A percentile compares a stretch with the other conserved stretches of the same genome.
phyloP scores from a whole-genome alignment of 2,329 filamentous ascomycete species.

The Fusarium abutilonis region DNA sequence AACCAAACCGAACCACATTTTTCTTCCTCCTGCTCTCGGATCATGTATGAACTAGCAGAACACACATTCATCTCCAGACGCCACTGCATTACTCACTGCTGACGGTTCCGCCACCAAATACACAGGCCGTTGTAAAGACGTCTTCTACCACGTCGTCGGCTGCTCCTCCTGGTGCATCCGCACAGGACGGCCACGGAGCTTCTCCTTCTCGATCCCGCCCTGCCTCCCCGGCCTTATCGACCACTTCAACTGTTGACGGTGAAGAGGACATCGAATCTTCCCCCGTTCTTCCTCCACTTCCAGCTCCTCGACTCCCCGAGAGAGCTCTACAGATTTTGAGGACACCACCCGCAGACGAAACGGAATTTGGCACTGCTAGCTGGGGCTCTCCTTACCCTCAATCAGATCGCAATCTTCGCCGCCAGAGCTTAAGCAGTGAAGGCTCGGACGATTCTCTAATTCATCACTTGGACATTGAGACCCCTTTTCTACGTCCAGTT shows the following conservation, averaged over 20 bases:
- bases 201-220: constrained; percentile 48
- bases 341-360: constrained; percentile 60
- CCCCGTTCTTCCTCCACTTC: constrained; percentile 67
- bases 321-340: constrained; percentile 65
- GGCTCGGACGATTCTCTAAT: constrained; percentile 68
- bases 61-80: constrained; percentile 38
- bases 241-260: constrained; percentile 69
- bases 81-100: constrained; percentile 43
- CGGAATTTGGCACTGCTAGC: constrained; percentile 74
- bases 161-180: constrained; percentile 66
- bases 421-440: constrained; percentile 66
- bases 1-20: constrained; percentile 6
- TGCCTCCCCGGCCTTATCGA: constrained; percentile 64
- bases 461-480: constrained; percentile 69
- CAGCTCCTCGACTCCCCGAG: constrained; percentile 66
- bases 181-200: constrained; percentile 65
- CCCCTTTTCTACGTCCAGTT: constrained; percentile 68
- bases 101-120: constrained; percentile 27
- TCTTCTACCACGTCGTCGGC: constrained; percentile 62
- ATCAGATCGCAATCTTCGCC: constrained; percentile 64
- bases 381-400: constrained; percentile 92
- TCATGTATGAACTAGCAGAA: constrained; percentile 29
- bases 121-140: constrained; percentile 62
- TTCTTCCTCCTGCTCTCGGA: constrained; percentile 21
- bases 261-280: constrained; percentile 65